Percentiles rank a stretch among this genome's conserved stretches.
phyloP scores from a whole-genome alignment of 2,329 filamentous ascomycete species.

The Didymella pomorum region DNA sequence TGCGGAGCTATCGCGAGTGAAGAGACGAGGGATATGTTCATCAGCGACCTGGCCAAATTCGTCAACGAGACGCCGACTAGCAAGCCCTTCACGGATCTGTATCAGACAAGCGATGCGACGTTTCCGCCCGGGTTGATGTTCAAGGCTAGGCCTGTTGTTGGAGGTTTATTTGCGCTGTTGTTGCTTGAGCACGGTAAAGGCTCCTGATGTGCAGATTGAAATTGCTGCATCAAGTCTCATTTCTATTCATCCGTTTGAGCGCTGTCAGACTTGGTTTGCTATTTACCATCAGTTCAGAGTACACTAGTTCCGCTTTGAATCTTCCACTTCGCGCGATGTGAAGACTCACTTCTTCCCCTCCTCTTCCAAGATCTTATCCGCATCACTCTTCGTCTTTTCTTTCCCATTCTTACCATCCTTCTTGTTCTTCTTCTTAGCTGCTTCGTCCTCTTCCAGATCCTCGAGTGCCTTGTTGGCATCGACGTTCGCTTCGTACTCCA shows the following conservation, averaged over 20 bases:
- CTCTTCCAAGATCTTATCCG: conserved; percentile 12
- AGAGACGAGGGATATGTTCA: conserved; percentile 72
- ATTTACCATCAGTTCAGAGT: too few relatives aligned
- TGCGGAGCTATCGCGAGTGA: conserved; percentile 79
- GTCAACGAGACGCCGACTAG: conserved; percentile 82
- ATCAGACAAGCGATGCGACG: conserved; percentile 79
- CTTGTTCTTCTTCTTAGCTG: conserved; percentile 6
- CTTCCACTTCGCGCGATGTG: too few relatives aligned
- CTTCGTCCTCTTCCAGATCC: conserved; percentile 25
- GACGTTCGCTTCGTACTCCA: conserved; percentile 42
- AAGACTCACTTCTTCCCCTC: conserved; percentile 19
- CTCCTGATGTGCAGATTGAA: too few relatives aligned
- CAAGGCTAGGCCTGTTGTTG: conserved; percentile 83
- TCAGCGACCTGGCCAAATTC: conserved; percentile 78
- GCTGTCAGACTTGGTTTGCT: too few relatives aligned
- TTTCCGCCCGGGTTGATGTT: conserved; percentile 78
- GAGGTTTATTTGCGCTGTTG: conserved; percentile 84
- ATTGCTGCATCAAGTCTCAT: too few relatives aligned
- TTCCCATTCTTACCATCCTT: conserved; percentile 6
- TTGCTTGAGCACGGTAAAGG: conserved; percentile 72
- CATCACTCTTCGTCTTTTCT: conserved; percentile 8
- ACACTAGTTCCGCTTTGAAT: too few relatives aligned
- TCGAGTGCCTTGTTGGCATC: conserved; percentile 43
- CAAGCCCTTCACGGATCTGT: conserved; percentile 80
- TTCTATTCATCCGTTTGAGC: too few relatives aligned